These are phyloP conservation scores for Tulasnella sp. DNA, from an alignment of 768 basidiomycete genomes.

Conservation along the genomic window DNA sequence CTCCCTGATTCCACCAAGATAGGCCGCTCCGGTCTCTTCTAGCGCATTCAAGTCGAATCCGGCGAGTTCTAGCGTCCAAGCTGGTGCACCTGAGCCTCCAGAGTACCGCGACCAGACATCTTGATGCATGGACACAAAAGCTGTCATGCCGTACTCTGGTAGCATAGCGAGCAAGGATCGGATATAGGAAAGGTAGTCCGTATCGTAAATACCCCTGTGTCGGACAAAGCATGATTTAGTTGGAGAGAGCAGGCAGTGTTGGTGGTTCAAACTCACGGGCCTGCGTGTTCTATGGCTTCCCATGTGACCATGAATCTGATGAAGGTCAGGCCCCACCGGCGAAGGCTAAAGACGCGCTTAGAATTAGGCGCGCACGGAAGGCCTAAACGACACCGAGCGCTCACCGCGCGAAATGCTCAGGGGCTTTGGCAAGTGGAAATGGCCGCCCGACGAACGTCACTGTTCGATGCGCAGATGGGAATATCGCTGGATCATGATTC, in stretches of 20 bases:
- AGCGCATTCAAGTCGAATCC: slow-evolving; percentile 77
- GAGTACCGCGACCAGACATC: slow-evolving; percentile 94
- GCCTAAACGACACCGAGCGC: not conserved
- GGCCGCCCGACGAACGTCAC: slow-evolving; percentile 86
- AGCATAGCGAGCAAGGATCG: slow-evolving; percentile 53
- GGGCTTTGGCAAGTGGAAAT: slow-evolving; percentile 82
- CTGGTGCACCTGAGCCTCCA: slow-evolving; percentile 92
- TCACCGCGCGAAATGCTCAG: slow-evolving; percentile 64
- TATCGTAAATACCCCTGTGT: slow-evolving; percentile 72
- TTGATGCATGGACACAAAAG: slow-evolving; percentile 78
- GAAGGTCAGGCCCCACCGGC: slow-evolving; percentile 82
- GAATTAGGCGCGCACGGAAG: not conserved
- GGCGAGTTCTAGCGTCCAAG: slow-evolving; percentile 80
- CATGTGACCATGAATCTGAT: slow-evolving; percentile 89
- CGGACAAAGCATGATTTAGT: no score
- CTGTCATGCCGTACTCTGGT: slow-evolving; percentile 58
- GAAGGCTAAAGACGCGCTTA: slow-evolving; percentile 27
- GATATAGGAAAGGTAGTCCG: slow-evolving; percentile 71
- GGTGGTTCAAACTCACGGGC: slow-evolving; percentile 54
- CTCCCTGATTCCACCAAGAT: slow-evolving; percentile 68
- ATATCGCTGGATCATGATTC: slow-evolving; percentile 54
- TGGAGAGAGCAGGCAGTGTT: no score
- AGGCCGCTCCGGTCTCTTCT: slow-evolving; percentile 77
- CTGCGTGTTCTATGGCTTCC: slow-evolving; percentile 93
- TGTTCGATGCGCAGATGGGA: slow-evolving; percentile 49